Evolutionary conservation across 345 rosid genomes (phyloP), one percentile per base, ranked within the genome.

Genomic region (Iberis pinnata): DNA sequence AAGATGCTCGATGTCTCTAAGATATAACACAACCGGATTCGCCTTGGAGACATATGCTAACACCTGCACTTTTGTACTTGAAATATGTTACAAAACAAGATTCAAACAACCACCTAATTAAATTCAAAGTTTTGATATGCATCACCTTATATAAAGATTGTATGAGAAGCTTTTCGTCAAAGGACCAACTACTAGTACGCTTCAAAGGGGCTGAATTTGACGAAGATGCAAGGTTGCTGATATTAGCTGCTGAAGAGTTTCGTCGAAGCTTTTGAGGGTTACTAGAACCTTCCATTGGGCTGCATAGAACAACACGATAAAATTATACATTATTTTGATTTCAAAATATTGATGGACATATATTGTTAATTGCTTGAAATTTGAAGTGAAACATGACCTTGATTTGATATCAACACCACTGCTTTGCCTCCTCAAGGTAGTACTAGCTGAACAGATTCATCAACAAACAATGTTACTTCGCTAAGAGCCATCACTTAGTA

Each of bases 131-230:
- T 12, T 20, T 12, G 4, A 22, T 22, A 46, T n/a, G 19, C 48
- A 20, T 18, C 69, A 90, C 96, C 93, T 77, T 88, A 75, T 88
- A 88, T 36, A 92, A 73, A 51, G 93, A 67, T 38, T 81, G 96
- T 48, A 92, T 70, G 8, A 92, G 73, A 66, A 92, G 80, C 74
- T 76, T 90, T 63, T 90, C 98, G 22, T 88, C 93, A 14, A 92
- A 92, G 12, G 82, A 75, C 93, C 88, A 78, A 46, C 78, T 80
- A 71, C 79, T 73, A 12, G 77, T 76, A 33, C 82, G 79, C 76
- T 54, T 81, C 62, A 73, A 67, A 17, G 84, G 73, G 58, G 79
- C 97, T 90, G 69, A 63, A 64, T 68, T 82, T 40, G 81, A 18
- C 33, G 81, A 15, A 56, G 75, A 61, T 9, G 73, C 70, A 31